Evolutionary conservation across 2,329 filamentous ascomycete genomes (phyloP), one percentile per base, ranked within the genome.

Genomic region (Pyrenophora seminiperda): DNA sequence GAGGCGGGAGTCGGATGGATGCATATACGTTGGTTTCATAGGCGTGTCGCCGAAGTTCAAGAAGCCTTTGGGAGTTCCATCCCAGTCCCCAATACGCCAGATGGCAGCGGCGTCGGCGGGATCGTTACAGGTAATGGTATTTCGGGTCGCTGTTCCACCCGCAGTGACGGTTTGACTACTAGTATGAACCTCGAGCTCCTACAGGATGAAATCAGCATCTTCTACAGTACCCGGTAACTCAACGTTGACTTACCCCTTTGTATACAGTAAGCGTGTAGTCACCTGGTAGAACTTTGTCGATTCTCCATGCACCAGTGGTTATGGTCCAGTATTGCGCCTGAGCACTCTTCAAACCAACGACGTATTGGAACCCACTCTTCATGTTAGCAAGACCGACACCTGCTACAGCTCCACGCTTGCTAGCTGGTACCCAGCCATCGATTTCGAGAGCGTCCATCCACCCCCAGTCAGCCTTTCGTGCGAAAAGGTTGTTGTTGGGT

Each of bases 261-360:
- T 84, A 84, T 38, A 87, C 77, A 7, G 83, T 79, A 79, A 85
- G 82, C 18, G 81, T 85, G 69, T 86, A 87, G 0, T 81, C 83
- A 13, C 84, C 84, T 0, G 83, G 81, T 50, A 83, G 83, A 80
- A 86, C 86, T 48, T 78, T 75, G 1, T 83, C 82, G 0, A 83
- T 85, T 9, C 76, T 84, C 71, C 83, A 87, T 5, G 73, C 73
- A 9, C 63, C 38, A 58, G 68, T 48, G 13, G 65, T 48, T 66
- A 41, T 49, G 2, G 58, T 71, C 74, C 73, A 76, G 56, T 76
- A 75, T 53, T 75, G 74, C 2, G 68, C 72, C 7, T 55, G 50
- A 4, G 61, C 52, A 44, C 70, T 76, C 18, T 70, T 70, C 1
- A 76, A 56, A 3, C 65, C 73, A 6, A 75, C 68, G 2, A 73